Percentiles rank a stretch among this genome's conserved stretches.
phyloP scores from a whole-genome alignment of 2,329 filamentous ascomycete genomes.

The Alternaria burnsii region DNA sequence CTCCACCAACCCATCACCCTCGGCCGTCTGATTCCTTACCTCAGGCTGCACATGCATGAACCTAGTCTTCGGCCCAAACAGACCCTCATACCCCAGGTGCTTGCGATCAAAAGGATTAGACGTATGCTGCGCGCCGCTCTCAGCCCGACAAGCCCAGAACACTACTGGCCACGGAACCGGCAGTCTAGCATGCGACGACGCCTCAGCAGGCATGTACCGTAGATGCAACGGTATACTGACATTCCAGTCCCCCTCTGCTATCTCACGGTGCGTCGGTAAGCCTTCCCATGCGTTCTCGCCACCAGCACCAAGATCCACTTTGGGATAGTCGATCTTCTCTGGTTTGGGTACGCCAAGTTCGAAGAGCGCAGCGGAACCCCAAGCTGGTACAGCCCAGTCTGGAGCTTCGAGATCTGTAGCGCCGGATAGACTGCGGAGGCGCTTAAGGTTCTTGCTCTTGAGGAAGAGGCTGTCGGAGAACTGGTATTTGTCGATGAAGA shows the following conservation, averaged over 20 bases:
- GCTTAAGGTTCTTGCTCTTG: constrained; percentile 77
- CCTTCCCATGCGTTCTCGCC: constrained; percentile 2
- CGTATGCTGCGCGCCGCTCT: constrained; percentile 71
- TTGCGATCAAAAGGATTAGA: constrained; percentile 84
- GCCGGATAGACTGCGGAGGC: constrained; percentile 72
- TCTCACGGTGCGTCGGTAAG: constrained; percentile 27
- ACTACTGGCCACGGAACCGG: constrained; percentile 81
- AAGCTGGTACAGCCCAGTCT: constrained; percentile 76
- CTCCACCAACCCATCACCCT: constrained; percentile 33
- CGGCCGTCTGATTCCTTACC: background rate
- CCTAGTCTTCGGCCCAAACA: constrained; percentile 78
- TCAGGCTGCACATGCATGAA: constrained; percentile 75
- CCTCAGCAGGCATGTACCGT: constrained; percentile 71
- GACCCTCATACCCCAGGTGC: constrained; percentile 84
- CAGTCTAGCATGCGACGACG: constrained; percentile 50
- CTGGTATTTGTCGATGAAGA: constrained; percentile 91
- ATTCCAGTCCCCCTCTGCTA: constrained; percentile 59
- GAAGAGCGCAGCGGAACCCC: constrained; percentile 82
- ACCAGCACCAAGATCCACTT: background rate
- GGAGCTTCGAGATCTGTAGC: constrained; percentile 92
- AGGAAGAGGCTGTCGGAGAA: constrained; percentile 80
- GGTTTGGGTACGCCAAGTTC: constrained; percentile 67
- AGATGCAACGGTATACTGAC: constrained; percentile 83
- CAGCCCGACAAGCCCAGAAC: constrained; percentile 87
- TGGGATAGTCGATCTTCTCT: constrained; percentile 20